These are phyloP conservation scores for Podaxis sp. DNA, from an alignment of 768 basidiomycete species.

Conservation along the genomic window DNA sequence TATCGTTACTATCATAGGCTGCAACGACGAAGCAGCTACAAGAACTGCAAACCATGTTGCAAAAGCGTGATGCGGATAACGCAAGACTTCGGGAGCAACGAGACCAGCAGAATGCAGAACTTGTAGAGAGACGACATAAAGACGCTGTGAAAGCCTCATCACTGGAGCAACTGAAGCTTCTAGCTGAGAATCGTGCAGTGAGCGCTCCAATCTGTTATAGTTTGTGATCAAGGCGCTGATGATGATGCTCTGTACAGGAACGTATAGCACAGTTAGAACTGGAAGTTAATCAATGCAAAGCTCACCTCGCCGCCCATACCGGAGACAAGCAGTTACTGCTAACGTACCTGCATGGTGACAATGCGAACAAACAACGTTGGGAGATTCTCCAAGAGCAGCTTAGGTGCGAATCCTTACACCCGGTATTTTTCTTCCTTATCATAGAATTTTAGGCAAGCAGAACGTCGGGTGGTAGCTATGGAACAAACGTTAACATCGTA, in stretches of 20 bases:
- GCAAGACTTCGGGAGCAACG: slow-evolving; percentile 67
- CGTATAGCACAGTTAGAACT: slow-evolving; percentile 68
- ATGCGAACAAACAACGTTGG: slow-evolving; percentile 44
- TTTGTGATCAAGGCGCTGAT: neutral
- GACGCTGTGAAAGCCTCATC: slow-evolving; percentile 56
- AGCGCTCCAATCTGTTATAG: slow-evolving; percentile 13
- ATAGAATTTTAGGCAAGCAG: slow-evolving; percentile 39
- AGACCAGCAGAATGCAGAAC: slow-evolving; percentile 60
- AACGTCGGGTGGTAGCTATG: slow-evolving; percentile 44
- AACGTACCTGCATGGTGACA: slow-evolving; percentile 59
- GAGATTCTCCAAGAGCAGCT: slow-evolving; percentile 50
- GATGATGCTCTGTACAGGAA: slow-evolving; percentile 38
- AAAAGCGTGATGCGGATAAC: slow-evolving; percentile 64
- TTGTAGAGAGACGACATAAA: slow-evolving; percentile 63
- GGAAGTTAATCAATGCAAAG: slow-evolving; percentile 69
- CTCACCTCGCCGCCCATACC: slow-evolving; percentile 69
- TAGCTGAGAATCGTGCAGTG: slow-evolving; percentile 61
- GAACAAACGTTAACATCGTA: slow-evolving; percentile 48
- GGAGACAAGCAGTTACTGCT: slow-evolving; percentile 68
- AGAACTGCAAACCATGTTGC: slow-evolving; percentile 56
- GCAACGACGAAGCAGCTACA: slow-evolving; percentile 26
- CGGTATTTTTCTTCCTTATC: slow-evolving; percentile 14
- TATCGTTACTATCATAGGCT: neutral
- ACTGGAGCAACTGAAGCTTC: slow-evolving; percentile 56
- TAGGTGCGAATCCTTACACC: slow-evolving; percentile 35